Evolutionary conservation across 805 yeast species (phyloP).

Genomic region (Suhomyces sp.): DNA sequence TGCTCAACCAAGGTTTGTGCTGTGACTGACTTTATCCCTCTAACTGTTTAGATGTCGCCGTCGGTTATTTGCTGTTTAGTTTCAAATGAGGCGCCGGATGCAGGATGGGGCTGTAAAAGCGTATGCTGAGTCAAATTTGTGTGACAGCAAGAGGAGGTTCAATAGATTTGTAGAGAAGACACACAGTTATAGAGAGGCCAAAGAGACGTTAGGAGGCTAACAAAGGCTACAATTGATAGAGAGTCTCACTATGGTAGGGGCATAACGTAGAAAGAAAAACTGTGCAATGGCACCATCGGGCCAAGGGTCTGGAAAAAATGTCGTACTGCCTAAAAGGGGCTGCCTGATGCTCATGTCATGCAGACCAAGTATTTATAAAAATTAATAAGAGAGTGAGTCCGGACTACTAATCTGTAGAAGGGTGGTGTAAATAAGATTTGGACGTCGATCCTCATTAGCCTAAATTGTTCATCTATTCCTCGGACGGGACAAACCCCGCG

Average conservation of each 20-base stretch:
- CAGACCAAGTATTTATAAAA: neutral
- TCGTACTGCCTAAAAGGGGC: neutral
- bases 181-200: neutral
- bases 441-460: neutral
- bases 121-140: neutral
- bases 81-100: neutral
- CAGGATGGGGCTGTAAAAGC: slow-evolving; percentile 1
- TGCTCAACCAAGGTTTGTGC: neutral
- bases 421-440: neutral
- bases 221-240: neutral
- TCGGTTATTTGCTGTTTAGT: slow-evolving; percentile 1
- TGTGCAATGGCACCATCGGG: neutral
- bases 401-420: neutral
- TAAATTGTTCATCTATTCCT: neutral
- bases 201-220: neutral
- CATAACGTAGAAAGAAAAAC: neutral
- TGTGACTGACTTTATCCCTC: neutral
- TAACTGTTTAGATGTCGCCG: neutral
- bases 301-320: neutral
- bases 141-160: neutral
- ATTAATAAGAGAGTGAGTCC: neutral
- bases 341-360: neutral
- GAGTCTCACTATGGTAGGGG: neutral
- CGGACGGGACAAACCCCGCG: neutral
- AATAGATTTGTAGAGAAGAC: neutral